These are phyloP conservation scores for Dendrobium huoshanense DNA, from an alignment of 106 monocot species.

Conservation along the genomic window DNA sequence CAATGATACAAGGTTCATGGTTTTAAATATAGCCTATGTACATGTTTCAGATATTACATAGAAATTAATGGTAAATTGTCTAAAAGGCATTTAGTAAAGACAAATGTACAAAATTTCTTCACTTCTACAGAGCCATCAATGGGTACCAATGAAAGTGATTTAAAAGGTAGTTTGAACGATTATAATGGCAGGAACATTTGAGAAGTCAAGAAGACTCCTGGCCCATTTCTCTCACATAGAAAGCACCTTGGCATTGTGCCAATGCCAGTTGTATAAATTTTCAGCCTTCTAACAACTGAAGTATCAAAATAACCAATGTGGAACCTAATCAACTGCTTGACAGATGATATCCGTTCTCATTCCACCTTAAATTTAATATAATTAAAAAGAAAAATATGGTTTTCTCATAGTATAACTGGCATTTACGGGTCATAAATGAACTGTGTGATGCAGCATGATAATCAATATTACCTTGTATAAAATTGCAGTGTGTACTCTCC, in stretches of 20 bases:
- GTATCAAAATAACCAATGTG: not conserved
- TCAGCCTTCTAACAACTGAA: not conserved
- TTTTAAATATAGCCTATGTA: not conserved
- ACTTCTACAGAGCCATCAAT: not conserved
- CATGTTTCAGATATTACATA: not conserved
- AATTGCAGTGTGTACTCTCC: slow-evolving; percentile 78
- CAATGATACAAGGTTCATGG: not conserved
- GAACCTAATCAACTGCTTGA: not conserved
- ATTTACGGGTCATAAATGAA: not conserved
- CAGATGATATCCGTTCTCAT: not conserved
- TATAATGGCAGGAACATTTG: not conserved
- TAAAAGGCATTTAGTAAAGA: not conserved
- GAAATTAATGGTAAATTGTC: not conserved
- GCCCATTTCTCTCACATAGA: not conserved
- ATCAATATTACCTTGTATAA: slow-evolving; percentile 59
- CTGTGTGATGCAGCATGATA: not conserved
- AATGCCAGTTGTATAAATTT: not conserved
- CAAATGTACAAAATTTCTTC: not conserved
- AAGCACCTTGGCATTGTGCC: not conserved
- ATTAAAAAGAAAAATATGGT: not conserved
- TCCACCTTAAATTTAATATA: not conserved
- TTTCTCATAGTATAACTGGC: not conserved
- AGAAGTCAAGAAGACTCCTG: not conserved
- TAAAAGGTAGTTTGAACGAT: not conserved
- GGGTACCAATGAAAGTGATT: not conserved